phyloP scores from a whole-genome alignment of 1,284 basidiomycete species.

The Acaromyces ingoldii region DNA sequence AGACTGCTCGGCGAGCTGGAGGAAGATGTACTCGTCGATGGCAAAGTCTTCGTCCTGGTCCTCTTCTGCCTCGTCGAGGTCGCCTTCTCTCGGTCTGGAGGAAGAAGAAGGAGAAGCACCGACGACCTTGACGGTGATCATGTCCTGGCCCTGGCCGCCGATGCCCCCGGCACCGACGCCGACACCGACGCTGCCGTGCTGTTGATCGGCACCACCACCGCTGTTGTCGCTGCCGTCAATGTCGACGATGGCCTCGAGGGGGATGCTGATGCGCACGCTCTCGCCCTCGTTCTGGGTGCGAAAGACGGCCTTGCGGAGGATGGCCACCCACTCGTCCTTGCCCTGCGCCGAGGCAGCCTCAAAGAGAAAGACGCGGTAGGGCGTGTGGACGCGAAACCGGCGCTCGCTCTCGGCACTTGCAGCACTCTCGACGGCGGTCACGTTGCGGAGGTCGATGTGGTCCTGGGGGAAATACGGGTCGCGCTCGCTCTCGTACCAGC shows the following conservation, averaged over 20 bases:
- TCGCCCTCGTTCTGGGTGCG: conserved; percentile 93
- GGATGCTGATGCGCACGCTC: conserved; percentile 83
- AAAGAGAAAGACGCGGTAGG: conserved; percentile 49
- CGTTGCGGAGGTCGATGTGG: conserved; percentile 86
- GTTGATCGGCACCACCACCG: neutral
- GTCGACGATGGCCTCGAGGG: conserved; percentile 79
- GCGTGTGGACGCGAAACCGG: conserved; percentile 50
- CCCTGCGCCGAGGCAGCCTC: conserved; percentile 42
- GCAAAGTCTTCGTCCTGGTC: conserved; percentile 32
- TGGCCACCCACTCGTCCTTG: conserved; percentile 71
- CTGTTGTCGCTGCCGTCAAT: conserved; percentile 65
- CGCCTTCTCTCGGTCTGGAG: too few species aligned
- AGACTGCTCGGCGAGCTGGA: conserved; percentile 23
- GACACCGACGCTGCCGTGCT: neutral
- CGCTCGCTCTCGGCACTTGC: conserved; percentile 53
- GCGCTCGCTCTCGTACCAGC: conserved; percentile 54
- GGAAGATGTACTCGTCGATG: conserved; percentile 39
- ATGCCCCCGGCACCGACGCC: neutral
- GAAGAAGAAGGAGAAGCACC: conserved; percentile 11
- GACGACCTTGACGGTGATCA: conserved; percentile 35
- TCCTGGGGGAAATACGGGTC: conserved; percentile 96
- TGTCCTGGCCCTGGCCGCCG: conserved; percentile 24
- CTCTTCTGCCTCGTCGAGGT: too few species aligned
- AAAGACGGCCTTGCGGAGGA: conserved; percentile 79
- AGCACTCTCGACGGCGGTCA: conserved; percentile 73